Conservation (phyloP, 1,139 yeast species). For the Geotrichum histeridarum region DNA sequence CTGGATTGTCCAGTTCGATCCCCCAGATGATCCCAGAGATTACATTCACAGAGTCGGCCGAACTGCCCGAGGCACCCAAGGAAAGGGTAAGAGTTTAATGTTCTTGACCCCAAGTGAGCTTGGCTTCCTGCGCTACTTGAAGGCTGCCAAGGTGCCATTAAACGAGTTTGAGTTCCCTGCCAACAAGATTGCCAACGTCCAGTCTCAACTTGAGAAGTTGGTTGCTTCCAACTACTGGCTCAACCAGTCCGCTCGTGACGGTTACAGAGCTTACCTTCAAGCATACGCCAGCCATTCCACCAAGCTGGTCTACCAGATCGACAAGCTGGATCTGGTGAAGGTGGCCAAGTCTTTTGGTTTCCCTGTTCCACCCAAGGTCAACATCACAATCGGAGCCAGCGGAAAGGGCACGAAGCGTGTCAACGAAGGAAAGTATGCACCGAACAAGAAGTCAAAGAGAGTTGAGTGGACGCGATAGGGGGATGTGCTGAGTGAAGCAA, state of each 20-base stretch:
- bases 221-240: conserved; percentile 89
- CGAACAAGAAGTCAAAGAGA: conserved; percentile 17
- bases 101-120: conserved; percentile 89
- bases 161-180: conserved; percentile 95
- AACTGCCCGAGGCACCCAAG: conserved; percentile 91
- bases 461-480: conserved; percentile 15
- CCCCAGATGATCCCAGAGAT: conserved; percentile 98
- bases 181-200: conserved; percentile 91
- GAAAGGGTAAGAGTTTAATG: conserved; percentile 92
- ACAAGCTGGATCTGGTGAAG: conserved; percentile 85
- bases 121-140: conserved; percentile 88
- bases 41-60: conserved; percentile 97
- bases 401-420: conserved; percentile 41
- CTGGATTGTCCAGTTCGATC: conserved; percentile 96
- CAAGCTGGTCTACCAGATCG: conserved; percentile 93
- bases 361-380: conserved; percentile 93
- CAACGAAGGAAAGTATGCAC: conserved; percentile 6
- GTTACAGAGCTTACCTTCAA: conserved; percentile 91
- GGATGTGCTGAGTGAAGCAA: too few relatives aligned
- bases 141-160: conserved; percentile 94
- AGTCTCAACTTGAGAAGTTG: conserved; percentile 83
- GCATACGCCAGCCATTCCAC: conserved; percentile 96
- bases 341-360: conserved; percentile 96
- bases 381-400: conserved; percentile 90
- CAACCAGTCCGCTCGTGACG: conserved; percentile 95